Evolutionary conservation across 345 rosid genomes (phyloP).

Genomic region (Arabidopsis suecica): DNA sequence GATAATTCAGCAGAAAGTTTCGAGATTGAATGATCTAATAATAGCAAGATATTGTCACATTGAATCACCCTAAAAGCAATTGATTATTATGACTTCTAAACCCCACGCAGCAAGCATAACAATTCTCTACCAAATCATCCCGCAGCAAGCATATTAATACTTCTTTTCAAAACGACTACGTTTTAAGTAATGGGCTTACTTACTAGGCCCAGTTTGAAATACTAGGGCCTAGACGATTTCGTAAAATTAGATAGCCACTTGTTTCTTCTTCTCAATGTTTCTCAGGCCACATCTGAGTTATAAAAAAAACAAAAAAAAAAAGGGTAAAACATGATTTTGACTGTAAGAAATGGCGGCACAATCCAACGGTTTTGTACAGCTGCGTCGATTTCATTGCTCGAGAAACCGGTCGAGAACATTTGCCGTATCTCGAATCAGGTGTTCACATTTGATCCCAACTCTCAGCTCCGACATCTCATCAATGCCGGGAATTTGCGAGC

Average conservation of each 20-base stretch:
- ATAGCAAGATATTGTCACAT: neutral
- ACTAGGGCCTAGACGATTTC: neutral
- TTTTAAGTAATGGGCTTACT: neutral
- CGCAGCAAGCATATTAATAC: too few relatives aligned
- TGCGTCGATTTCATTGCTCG: conserved; percentile 20
- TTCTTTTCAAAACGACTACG: neutral
- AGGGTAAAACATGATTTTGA: conserved; percentile 24
- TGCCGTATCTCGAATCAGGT: conserved; percentile 20
- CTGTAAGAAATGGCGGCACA: conserved; percentile 35
- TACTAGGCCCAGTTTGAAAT: neutral
- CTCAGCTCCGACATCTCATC: conserved; percentile 47
- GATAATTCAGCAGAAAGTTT: neutral
- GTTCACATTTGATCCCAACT: conserved; percentile 50
- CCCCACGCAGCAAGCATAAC: too few relatives aligned
- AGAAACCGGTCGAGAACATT: conserved; percentile 20
- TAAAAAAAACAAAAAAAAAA: too few relatives aligned
- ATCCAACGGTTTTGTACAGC: conserved; percentile 40
- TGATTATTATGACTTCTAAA: too few relatives aligned
- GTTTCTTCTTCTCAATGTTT: too few relatives aligned
- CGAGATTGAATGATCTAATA: neutral
- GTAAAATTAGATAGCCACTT: neutral
- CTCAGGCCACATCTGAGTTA: too few relatives aligned
- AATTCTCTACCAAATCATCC: too few relatives aligned
- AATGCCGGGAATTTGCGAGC: conserved; percentile 46
- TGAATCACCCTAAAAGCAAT: neutral